These are phyloP conservation scores for Arxiozyma bovina DNA, from an alignment of 1,139 yeast genomes.

Conservation along the genomic window DNA sequence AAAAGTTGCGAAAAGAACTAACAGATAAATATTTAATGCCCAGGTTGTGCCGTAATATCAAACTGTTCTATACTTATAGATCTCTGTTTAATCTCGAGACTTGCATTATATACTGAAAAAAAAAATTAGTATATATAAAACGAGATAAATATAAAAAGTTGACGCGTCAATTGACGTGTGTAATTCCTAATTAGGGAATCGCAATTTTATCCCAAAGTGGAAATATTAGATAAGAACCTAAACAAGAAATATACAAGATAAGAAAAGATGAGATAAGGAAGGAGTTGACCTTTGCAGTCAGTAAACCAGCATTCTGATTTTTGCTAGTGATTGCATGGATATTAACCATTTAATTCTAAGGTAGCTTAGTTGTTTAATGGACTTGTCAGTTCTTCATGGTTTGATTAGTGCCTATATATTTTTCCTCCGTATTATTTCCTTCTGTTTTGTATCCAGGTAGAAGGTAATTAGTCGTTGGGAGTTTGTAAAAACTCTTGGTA, in stretches of 20 bases:
- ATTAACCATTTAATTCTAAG: too few species aligned
- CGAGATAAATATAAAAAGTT: neutral
- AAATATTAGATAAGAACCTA: neutral
- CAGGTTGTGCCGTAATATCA: neutral
- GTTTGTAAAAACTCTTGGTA: neutral
- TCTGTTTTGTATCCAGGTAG: neutral
- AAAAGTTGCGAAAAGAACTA: too few species aligned
- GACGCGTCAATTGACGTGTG: conserved; percentile 2
- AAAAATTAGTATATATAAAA: neutral
- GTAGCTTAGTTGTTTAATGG: too few species aligned
- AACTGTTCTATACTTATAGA: neutral
- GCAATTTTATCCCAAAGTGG: neutral
- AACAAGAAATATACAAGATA: neutral
- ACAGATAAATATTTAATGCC: neutral
- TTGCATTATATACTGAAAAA: neutral
- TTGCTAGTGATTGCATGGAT: too few species aligned
- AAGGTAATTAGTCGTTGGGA: neutral
- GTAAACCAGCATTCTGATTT: neutral
- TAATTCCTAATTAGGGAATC: neutral
- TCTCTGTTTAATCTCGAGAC: neutral
- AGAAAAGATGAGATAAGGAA: neutral
- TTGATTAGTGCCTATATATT: neutral
- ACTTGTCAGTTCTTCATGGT: neutral
- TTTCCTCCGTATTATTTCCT: too few species aligned
- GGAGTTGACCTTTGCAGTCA: neutral